Base-by-base conservation (phyloP, 2,329 filamentous ascomycete species). In the Colletotrichum chlorophyti region DNA sequence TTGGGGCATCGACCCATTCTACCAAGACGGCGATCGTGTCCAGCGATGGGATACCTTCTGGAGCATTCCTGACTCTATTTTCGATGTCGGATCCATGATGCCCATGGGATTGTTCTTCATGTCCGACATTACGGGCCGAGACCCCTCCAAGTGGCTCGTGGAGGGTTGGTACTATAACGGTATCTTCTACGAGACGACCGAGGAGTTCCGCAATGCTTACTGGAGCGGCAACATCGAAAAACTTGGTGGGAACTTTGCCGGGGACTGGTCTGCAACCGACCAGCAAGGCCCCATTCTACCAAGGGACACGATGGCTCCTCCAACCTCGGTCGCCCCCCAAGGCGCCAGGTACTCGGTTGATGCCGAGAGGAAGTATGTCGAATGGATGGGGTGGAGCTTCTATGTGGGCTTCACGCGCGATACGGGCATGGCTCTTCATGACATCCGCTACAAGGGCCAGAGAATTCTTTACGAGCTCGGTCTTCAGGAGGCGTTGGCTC, bases 401-500 rank as follows among this genome's bases (percentile, higher is more conserved):
- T 85, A 79, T 63, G 70, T 83, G n/a, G 79, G 72, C 3, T 81
- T 82, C 46, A 74, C 72, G 1, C 70, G 74, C 8, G 80, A 83
- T 54, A 74, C 74, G 0, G 83, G 82, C 0, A 70, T 85, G 38
- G 63, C 74, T 0, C 69, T 86, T 1, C 79, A 78, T 64, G 76
- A 86, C 58, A 77, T 86, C 40, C 70, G 73, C 15, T 84, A 79
- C 72, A 81, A 83, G 63, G 81, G 79, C n/a, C 74, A 83, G 58
- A 72, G 81, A 6, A 67, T 86, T 6, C 69, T 86, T 10, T 86
- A 85, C 54, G 83, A 86, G 63, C 71, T 86, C 2, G 77, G 78
- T 3, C 69, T 86, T 0, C 79, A 85, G 65, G 82, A 86, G 66
- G 82, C 82, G 0, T 68, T 84, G 17, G 86, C 90, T 0, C 86